phyloP scores from a whole-genome alignment of 192 early-diverging fungal genomes.

The Globomyces pollinis-pini region DNA sequence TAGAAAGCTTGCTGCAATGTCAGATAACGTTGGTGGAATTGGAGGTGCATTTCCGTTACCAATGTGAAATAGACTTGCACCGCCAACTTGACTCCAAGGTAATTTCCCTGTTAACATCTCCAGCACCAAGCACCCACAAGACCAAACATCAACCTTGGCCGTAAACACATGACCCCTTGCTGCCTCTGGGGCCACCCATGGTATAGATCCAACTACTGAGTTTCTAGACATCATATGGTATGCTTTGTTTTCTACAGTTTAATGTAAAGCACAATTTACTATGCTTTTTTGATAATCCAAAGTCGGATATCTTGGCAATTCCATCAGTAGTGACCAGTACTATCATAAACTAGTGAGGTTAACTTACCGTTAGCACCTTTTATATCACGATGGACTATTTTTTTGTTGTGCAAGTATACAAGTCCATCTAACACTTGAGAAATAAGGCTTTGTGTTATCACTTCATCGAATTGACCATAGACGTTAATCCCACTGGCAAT shows the following conservation, averaged over 20 bases:
- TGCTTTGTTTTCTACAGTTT: conserved; percentile 26
- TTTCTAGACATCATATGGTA: conserved; percentile 38
- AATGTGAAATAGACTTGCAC: conserved; percentile 59
- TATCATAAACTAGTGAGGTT: no score
- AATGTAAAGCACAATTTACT: conserved; percentile 20
- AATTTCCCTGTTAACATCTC: conserved; percentile 91
- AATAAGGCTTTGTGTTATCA: conserved; percentile 66
- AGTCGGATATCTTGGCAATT: conserved; percentile 88
- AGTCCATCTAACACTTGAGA: conserved; percentile 78
- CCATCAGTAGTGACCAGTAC: conserved; percentile 54
- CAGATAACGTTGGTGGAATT: conserved; percentile 64
- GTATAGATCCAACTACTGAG: conserved; percentile 80
- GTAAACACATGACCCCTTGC: conserved; percentile 76
- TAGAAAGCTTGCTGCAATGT: conserved; percentile 64
- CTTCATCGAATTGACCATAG: conserved; percentile 77
- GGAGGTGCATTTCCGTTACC: conserved; percentile 74
- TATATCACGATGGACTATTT: conserved; percentile 91
- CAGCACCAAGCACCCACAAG: conserved; percentile 71
- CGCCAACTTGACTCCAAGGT: conserved; percentile 58
- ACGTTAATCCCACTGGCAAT: conserved; percentile 69
- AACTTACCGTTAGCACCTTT: conserved; percentile 82
- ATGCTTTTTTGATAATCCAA: conserved; percentile 86
- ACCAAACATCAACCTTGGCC: conserved; percentile 83
- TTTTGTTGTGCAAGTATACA: conserved; percentile 75
- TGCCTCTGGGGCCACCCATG: conserved; percentile 94